phyloP scores from a whole-genome alignment of 202 grass and related monocot species.

The Setaria italica region DNA sequence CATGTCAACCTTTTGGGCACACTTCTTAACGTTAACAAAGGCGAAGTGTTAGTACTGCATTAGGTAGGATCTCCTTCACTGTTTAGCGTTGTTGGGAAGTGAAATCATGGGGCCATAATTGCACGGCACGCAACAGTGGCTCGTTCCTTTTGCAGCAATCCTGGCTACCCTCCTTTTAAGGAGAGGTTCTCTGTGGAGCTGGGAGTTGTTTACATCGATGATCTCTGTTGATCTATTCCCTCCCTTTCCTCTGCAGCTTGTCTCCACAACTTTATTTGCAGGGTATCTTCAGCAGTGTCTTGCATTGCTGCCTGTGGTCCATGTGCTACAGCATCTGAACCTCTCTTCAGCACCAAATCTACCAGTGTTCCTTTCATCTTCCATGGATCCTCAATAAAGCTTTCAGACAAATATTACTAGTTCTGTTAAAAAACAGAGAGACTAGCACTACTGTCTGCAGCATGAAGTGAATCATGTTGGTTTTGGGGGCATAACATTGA shows the following conservation, averaged over 20 bases:
- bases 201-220: conserved; percentile 16
- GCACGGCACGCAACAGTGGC: conserved; percentile 3
- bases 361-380: neutral
- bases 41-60: conserved; percentile 6
- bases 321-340: conserved; percentile 6
- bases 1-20: conserved; percentile 37
- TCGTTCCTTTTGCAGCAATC: conserved; percentile 50
- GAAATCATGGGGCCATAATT: conserved; percentile 63
- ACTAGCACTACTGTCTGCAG: neutral
- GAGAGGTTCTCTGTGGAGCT: conserved; percentile 42
- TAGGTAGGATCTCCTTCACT: conserved; percentile 39
- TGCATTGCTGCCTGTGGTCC: neutral
- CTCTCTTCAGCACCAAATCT: conserved; percentile 26
- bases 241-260: conserved; percentile 32
- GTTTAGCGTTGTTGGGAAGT: conserved; percentile 51
- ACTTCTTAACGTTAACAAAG: conserved; percentile 10
- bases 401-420: conserved; percentile 2
- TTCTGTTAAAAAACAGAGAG: neutral
- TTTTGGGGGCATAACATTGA: neutral
- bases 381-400: conserved; percentile 12
- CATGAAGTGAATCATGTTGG: neutral
- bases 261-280: conserved; percentile 1
- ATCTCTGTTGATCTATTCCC: neutral
- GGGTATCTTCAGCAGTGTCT: conserved; percentile 24
- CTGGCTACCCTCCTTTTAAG: conserved; percentile 55